phyloP scores from a whole-genome alignment of 306 rosid genomes.

The Bauhinia variegata region DNA sequence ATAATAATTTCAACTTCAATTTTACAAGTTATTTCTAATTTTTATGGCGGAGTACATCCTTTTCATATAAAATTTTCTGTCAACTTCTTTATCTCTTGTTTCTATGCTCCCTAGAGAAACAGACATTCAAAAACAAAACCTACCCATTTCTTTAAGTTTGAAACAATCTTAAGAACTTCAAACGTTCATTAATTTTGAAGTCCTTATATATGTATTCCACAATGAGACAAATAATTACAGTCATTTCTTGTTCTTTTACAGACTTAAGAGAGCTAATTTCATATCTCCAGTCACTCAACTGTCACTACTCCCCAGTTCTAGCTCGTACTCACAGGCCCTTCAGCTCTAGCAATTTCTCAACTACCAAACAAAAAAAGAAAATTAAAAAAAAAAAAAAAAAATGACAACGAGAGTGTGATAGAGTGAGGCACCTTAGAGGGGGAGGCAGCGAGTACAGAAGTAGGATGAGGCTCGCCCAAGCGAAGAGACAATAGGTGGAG shows the following conservation, averaged over 20 bases:
- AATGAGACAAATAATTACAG: no score
- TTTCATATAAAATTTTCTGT: no score
- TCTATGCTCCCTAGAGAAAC: background rate
- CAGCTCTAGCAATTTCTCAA: background rate
- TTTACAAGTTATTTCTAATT: no score
- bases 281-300: background rate
- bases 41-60: no score
- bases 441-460: constrained; percentile 75
- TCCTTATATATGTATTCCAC: no score
- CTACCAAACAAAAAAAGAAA: background rate
- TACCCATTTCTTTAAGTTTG: no score
- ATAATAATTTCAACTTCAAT: no score
- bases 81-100: no score
- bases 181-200: background rate
- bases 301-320: background rate
- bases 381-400: background rate
- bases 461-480: constrained; percentile 84
- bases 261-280: background rate
- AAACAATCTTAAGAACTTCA: background rate
- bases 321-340: background rate
- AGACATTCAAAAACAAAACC: background rate
- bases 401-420: background rate
- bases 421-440: constrained; percentile 69
- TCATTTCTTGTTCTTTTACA: background rate
- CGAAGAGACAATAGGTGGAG: constrained; percentile 80